Conservation (phyloP, 306 rosid species). For the Ziziphus jujuba region DNA sequence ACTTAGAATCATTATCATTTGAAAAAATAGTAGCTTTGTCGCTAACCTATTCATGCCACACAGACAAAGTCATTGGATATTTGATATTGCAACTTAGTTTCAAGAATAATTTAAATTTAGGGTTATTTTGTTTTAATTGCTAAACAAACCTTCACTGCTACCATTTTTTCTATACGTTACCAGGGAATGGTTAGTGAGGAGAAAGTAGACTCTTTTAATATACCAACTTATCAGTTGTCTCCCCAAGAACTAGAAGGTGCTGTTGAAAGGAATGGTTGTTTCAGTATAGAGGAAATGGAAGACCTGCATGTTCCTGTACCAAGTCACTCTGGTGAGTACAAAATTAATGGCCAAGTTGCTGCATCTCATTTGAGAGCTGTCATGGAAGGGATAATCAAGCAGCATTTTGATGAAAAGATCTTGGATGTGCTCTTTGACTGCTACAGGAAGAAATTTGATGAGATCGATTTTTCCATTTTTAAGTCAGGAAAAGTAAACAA, state of each 20-base stretch:
- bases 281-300: constrained; percentile 19
- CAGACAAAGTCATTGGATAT: too few species aligned
- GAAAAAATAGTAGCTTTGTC: too few species aligned
- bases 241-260: not conserved
- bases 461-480: not conserved
- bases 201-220: constrained; percentile 16
- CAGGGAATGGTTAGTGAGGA: constrained; percentile 21
- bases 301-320: not conserved
- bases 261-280: constrained; percentile 13
- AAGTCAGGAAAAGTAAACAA: not conserved
- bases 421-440: constrained; percentile 19
- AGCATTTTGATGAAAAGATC: constrained; percentile 1
- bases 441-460: not conserved
- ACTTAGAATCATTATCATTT: too few species aligned
- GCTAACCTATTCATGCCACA: too few species aligned
- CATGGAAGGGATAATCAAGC: not conserved
- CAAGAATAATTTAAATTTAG: too few species aligned
- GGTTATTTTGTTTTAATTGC: too few species aligned
- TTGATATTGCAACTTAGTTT: too few species aligned
- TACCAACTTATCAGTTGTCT: not conserved
- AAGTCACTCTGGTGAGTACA: too few species aligned
- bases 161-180: constrained; percentile 5
- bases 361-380: not conserved
- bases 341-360: not conserved
- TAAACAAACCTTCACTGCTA: too few species aligned